phyloP scores from a whole-genome alignment of 2,329 filamentous ascomycete genomes.

The Arthrobotrys conoides region DNA sequence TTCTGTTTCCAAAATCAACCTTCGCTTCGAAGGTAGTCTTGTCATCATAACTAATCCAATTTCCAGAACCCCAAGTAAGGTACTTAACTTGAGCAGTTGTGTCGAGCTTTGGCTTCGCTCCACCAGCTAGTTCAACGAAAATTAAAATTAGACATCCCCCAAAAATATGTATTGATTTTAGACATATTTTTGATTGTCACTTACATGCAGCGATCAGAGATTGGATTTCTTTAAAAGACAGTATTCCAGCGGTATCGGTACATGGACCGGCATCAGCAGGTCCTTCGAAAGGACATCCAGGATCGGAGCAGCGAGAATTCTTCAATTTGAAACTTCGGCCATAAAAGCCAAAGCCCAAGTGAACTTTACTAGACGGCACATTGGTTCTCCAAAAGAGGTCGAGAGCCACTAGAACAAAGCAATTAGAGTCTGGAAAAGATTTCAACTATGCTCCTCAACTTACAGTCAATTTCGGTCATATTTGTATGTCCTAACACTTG shows the following conservation, averaged over 20 bases:
- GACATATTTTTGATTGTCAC: conserved; percentile 6
- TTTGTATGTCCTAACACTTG: conserved; percentile 58
- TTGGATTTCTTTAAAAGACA: conserved; percentile 50
- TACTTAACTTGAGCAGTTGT: conserved; percentile 44
- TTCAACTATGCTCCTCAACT: not conserved
- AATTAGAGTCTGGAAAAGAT: conserved; percentile 14
- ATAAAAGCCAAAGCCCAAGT: conserved; percentile 62
- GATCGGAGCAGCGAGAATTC: conserved; percentile 62
- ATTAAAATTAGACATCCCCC: conserved; percentile 5
- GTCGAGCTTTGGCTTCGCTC: conserved; percentile 42
- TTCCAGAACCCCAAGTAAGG: conserved; percentile 45
- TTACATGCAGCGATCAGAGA: conserved; percentile 40
- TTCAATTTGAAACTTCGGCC: conserved; percentile 63
- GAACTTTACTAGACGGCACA: conserved; percentile 53
- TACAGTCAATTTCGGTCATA: conserved; percentile 62
- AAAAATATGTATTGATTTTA: not conserved
- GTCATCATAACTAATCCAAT: conserved; percentile 49
- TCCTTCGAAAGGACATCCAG: conserved; percentile 63
- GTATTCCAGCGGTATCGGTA: conserved; percentile 47
- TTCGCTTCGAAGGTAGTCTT: conserved; percentile 44
- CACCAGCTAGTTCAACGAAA: conserved; percentile 31
- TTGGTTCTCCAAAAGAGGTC: conserved; percentile 65
- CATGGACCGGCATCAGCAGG: conserved; percentile 42
- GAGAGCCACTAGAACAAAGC: conserved; percentile 57
- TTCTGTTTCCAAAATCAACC: conserved; percentile 42